phyloP scores from a whole-genome alignment of 306 rosid species.

The Boehmeria nivea region DNA sequence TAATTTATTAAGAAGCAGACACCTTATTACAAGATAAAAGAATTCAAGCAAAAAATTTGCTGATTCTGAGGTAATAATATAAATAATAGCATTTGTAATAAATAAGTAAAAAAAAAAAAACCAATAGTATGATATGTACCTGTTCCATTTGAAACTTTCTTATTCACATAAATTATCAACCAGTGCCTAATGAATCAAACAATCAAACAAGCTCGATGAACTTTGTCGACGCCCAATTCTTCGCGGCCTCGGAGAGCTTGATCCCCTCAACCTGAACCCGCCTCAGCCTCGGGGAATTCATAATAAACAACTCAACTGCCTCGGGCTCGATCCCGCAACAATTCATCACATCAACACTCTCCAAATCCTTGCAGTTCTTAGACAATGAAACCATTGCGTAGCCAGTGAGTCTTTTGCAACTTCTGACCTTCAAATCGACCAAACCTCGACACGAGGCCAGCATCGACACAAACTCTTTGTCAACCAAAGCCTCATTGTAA shows the following conservation, averaged over 20 bases:
- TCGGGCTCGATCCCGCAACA: constrained; percentile 52
- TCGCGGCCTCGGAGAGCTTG: constrained; percentile 58
- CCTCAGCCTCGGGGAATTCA: constrained; percentile 45
- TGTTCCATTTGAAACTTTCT: constrained; percentile 26
- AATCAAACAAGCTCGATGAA: constrained; percentile 44
- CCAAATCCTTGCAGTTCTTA: constrained; percentile 55
- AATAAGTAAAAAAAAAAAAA: constrained; percentile 4
- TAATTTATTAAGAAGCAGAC: constrained; percentile 4
- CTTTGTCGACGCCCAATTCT: constrained; percentile 41
- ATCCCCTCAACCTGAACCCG: constrained; percentile 54
- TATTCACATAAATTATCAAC: constrained; percentile 9
- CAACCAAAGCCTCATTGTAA: constrained; percentile 62
- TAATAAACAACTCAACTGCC: constrained; percentile 45
- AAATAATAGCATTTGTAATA: constrained; percentile 15
- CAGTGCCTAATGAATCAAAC: neutral
- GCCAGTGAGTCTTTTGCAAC: constrained; percentile 53
- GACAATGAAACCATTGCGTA: constrained; percentile 35
- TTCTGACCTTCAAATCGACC: constrained; percentile 61
- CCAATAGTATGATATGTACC: constrained; percentile 18
- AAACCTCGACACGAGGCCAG: constrained; percentile 53
- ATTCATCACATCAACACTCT: constrained; percentile 53
- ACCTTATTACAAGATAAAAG: constrained; percentile 6
- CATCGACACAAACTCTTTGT: constrained; percentile 71
- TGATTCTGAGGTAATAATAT: constrained; percentile 4
- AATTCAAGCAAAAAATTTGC: constrained; percentile 12